Percentiles rank a stretch among this genome's conserved stretches.
These are phyloP conservation scores for Larix kaempferi DNA, from an alignment of 75 land plant genomes.

Conservation along the genomic window DNA sequence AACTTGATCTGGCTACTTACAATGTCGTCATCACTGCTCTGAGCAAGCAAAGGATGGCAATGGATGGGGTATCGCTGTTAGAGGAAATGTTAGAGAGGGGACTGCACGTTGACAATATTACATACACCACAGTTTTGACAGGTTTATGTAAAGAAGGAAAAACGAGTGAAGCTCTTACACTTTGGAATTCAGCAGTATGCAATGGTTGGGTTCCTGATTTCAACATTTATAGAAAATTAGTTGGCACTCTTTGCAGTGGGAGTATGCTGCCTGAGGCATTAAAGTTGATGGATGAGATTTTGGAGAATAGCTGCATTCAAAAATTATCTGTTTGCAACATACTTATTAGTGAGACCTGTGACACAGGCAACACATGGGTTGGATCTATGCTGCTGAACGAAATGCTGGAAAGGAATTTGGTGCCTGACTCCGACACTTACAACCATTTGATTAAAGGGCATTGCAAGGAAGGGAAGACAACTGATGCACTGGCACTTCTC, in stretches of 20 bases:
- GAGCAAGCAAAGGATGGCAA: slow-evolving; percentile 22
- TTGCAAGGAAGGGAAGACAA: slow-evolving; percentile 27
- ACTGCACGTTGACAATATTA: slow-evolving; percentile 12
- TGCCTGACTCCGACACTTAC: slow-evolving; percentile 20
- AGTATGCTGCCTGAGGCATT: slow-evolving; percentile 35
- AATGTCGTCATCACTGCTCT: slow-evolving; percentile 33
- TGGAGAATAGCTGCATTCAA: slow-evolving; percentile 7
- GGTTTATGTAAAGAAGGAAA: slow-evolving; percentile 33
- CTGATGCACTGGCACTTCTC: slow-evolving; percentile 28
- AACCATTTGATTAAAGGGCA: slow-evolving; percentile 33
- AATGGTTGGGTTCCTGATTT: slow-evolving; percentile 31
- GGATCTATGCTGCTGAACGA: slow-evolving; percentile 30
- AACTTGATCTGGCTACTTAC: slow-evolving; percentile 35
- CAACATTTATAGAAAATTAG: slow-evolving; percentile 15
- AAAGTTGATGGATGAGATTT: slow-evolving; percentile 24
- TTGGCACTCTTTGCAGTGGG: slow-evolving; percentile 31
- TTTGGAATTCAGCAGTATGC: slow-evolving; percentile 24
- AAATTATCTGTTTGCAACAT: slow-evolving; percentile 10
- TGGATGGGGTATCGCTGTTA: slow-evolving; percentile 16
- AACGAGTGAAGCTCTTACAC: slow-evolving; percentile 11
- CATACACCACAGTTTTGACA: slow-evolving; percentile 22
- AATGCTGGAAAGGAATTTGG: slow-evolving; percentile 13
- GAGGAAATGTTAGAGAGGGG: slow-evolving; percentile 29
- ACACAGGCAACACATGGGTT: slow-evolving; percentile 16
- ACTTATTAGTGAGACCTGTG: slow-evolving; percentile 35